Evolutionary conservation across 1,284 basidiomycete genomes (phyloP).

Genomic region (Ceratobasidium sp.): DNA sequence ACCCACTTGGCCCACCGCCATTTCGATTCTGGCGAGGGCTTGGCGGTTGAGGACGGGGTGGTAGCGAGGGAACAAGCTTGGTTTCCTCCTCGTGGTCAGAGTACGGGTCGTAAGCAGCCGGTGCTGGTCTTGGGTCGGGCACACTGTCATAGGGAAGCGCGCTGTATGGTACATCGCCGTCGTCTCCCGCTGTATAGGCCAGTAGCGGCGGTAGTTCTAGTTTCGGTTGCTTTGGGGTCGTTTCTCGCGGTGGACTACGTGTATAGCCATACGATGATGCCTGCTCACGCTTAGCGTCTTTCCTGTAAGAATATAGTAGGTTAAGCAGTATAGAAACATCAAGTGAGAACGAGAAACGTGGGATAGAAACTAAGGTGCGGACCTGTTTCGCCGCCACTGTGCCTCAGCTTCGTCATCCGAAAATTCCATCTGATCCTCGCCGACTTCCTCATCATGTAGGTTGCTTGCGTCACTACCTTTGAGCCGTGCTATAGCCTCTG

Average conservation of each 20-base stretch:
- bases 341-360: background rate
- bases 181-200: slow-evolving; percentile 39
- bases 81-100: slow-evolving; percentile 14
- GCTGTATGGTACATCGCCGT: slow-evolving; percentile 34
- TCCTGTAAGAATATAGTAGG: background rate
- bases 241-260: slow-evolving; percentile 9
- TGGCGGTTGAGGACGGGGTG: slow-evolving; percentile 19
- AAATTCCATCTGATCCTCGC: slow-evolving; percentile 87
- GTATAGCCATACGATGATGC: slow-evolving; percentile 1
- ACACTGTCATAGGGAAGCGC: slow-evolving; percentile 32
- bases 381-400: slow-evolving; percentile 55
- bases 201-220: slow-evolving; percentile 19
- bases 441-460: slow-evolving; percentile 89
- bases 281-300: slow-evolving; percentile 33
- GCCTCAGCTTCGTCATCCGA: slow-evolving; percentile 91
- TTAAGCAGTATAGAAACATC: background rate
- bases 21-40: slow-evolving; percentile 24
- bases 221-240: slow-evolving; percentile 27
- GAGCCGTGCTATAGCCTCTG: slow-evolving; percentile 70
- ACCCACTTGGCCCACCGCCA: slow-evolving; percentile 1
- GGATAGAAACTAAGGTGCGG: slow-evolving; percentile 13
- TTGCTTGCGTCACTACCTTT: slow-evolving; percentile 95
- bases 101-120: slow-evolving; percentile 48
- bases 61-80: slow-evolving; percentile 10
- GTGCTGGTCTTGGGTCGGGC: slow-evolving; percentile 38